phyloP scores from a whole-genome alignment of 1,284 basidiomycete species.

The Ustilago lituana region DNA sequence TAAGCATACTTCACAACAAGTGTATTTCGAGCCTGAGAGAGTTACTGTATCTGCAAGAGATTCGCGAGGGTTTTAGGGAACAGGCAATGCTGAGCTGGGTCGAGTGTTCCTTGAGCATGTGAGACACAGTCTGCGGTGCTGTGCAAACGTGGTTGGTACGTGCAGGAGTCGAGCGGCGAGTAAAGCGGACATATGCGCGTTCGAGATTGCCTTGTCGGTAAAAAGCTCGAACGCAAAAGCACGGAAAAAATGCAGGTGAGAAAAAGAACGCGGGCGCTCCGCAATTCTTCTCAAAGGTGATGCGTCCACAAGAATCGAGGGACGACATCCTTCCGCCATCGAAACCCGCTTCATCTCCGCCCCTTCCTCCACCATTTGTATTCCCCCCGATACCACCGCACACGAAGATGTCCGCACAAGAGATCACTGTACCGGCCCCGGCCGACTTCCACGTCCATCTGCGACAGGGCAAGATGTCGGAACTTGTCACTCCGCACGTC shows the following conservation, averaged over 20 bases:
- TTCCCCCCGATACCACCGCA: background rate
- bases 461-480: slow-evolving; percentile 79
- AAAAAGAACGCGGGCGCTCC: slow-evolving; percentile 5
- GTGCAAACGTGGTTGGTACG: too few species aligned
- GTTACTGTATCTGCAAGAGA: too few species aligned
- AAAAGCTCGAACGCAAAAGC: too few species aligned
- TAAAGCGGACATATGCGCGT: slow-evolving; percentile 15
- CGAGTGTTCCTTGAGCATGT: too few species aligned
- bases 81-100: too few species aligned
- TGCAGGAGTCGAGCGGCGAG: slow-evolving; percentile 4
- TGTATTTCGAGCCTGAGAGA: too few species aligned
- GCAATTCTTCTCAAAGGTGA: slow-evolving; percentile 12
- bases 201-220: too few species aligned
- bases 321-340: slow-evolving; percentile 15
- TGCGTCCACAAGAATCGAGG: background rate
- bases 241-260: too few species aligned
- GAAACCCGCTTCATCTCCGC: background rate
- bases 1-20: too few species aligned
- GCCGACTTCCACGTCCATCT: slow-evolving; percentile 91
- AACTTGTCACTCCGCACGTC: slow-evolving; percentile 90
- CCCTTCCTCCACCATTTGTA: background rate
- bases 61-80: too few species aligned
- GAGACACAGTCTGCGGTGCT: too few species aligned
- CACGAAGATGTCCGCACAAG: slow-evolving; percentile 22
- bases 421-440: slow-evolving; percentile 53